Evolutionary conservation across 805 yeast genomes (phyloP), one percentile per base, ranked within the genome.

Genomic region (Starmerella apis): DNA sequence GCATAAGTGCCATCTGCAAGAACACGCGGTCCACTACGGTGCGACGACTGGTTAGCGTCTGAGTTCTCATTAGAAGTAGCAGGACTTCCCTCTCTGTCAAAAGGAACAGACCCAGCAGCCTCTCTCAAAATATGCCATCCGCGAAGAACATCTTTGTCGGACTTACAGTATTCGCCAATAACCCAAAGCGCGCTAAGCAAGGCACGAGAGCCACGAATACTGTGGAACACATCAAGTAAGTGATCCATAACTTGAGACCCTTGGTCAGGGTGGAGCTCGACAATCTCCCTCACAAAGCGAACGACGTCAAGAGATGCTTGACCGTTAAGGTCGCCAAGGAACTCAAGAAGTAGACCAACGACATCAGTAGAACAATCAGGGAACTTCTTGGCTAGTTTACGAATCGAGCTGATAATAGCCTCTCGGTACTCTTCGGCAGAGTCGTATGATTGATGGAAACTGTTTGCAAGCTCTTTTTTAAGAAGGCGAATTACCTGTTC

Each of bases 1-100:
- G 98, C 98, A 68, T 92, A 92, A 0, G 99, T 92, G 59, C 99
- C 99, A 69, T 92, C 99, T n/a, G 98, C 95, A 57, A 92, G 74
- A 52, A 92, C 81, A 52, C 83, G 81, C 19, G 96, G 96, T 46
- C 63, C 56, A 18, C 55, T 51, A 46, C 65, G 61, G 9, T 59
- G 57, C 19, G 62, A 64, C 30, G 65, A 59, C 23, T 61, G 65
- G 13, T 49, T 57, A 4, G 50, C 60, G 11, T 49, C 55, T 9
- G 25, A 11, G 8, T 27, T 27, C 30, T 27, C 30, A 8, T 8
- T 27, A 27, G 30, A 27, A 27, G 30, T 9, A 27, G 30, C 11
- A 27, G 30, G 10, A 27, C 10, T 46, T 3, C 64, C 69, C 6
- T 67, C 66, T 16, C 60, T 57, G 50, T 68, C 68, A 55, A 92